phyloP scores from a whole-genome alignment of 257 asterid genomes.

The Solanum tarapatanum region DNA sequence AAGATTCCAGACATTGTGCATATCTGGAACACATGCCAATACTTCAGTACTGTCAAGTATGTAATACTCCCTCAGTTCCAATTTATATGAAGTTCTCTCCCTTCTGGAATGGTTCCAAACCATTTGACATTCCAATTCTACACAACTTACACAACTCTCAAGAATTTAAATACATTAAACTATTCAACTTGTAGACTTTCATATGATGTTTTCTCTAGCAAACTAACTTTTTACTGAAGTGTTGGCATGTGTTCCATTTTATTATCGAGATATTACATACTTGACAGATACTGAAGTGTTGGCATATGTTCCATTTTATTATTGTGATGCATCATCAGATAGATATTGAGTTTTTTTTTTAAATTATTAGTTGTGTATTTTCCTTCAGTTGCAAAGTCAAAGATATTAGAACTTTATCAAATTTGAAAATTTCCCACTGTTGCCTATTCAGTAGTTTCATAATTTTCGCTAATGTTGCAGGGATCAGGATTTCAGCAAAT shows the following conservation, averaged over 20 bases:
- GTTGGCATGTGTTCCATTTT: no score
- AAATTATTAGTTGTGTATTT: neutral
- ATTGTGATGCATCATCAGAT: neutral
- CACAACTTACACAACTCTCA: neutral
- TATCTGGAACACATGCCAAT: neutral
- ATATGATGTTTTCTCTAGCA: neutral
- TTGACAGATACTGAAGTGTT: no score
- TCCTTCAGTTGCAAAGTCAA: neutral
- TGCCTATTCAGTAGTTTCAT: neutral
- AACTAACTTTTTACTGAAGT: neutral
- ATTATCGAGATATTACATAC: no score
- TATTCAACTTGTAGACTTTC: neutral
- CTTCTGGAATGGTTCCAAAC: neutral
- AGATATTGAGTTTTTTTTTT: neutral
- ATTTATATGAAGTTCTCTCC: neutral
- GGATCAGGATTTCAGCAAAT: slow-evolving; percentile 50
- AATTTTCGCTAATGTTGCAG: slow-evolving; percentile 22
- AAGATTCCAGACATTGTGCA: neutral
- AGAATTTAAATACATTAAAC: neutral
- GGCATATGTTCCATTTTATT: neutral
- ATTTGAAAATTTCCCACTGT: neutral
- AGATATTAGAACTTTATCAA: neutral
- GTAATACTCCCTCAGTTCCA: neutral
- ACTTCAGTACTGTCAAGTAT: neutral
- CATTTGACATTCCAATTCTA: neutral